Percentiles rank a stretch among this genome's conserved stretches.
These are phyloP conservation scores for Megacollybia marginata DNA, from an alignment of 768 basidiomycete genomes.

Conservation along the genomic window DNA sequence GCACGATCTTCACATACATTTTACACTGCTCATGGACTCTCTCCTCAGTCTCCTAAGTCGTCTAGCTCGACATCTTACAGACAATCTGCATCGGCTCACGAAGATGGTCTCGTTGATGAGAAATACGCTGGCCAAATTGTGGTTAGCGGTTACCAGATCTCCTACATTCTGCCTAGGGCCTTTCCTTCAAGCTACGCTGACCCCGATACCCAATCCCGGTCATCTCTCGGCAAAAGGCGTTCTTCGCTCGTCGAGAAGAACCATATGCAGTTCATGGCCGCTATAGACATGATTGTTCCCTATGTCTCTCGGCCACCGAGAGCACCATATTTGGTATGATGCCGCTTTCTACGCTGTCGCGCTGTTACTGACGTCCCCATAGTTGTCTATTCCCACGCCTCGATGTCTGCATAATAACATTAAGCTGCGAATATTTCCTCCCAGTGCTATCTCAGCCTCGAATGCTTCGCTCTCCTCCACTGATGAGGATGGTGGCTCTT, in stretches of 20 bases:
- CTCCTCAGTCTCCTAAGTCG: slow-evolving; percentile 23
- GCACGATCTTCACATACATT: slow-evolving; percentile 55
- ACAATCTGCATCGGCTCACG: slow-evolving; percentile 22
- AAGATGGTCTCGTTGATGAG: slow-evolving; percentile 40
- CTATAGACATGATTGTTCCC: slow-evolving; percentile 70
- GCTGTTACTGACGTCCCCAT: background rate
- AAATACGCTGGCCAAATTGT: slow-evolving; percentile 71
- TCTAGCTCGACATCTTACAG: slow-evolving; percentile 23
- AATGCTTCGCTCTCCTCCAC: slow-evolving; percentile 70
- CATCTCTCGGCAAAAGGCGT: slow-evolving; percentile 34
- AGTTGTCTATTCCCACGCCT: slow-evolving; percentile 75
- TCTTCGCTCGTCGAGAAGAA: slow-evolving; percentile 54
- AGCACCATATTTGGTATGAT: slow-evolving; percentile 60
- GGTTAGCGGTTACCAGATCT: slow-evolving; percentile 70
- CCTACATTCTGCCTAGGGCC: slow-evolving; percentile 67
- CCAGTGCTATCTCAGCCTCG: slow-evolving; percentile 44
- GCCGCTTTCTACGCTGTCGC: slow-evolving; percentile 12
- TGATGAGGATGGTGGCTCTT: slow-evolving; percentile 59
- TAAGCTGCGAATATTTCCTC: slow-evolving; percentile 67
- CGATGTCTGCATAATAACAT: slow-evolving; percentile 74
- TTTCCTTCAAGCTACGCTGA: slow-evolving; percentile 31
- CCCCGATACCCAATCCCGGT: slow-evolving; percentile 15
- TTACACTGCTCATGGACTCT: slow-evolving; percentile 42
- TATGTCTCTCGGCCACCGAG: slow-evolving; percentile 59
- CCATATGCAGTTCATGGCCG: slow-evolving; percentile 71